Evolutionary conservation across 228 moss, liverwort and hornwort genomes (phyloP).

Genomic region (Sphagnum magellanicum): DNA sequence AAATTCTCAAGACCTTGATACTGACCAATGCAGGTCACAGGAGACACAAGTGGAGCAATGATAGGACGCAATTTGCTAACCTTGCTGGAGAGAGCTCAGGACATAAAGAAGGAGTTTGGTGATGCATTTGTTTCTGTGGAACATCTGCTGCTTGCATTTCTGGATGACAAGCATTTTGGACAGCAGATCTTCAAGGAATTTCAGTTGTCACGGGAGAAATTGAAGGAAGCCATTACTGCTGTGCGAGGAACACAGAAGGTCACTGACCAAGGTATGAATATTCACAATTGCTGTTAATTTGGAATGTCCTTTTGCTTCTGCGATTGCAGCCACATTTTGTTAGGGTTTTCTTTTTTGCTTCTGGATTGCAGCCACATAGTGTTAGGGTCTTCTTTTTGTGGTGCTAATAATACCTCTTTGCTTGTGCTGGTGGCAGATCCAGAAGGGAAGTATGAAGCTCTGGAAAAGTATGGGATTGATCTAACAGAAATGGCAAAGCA

Average conservation of each 20-base stretch:
- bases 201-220: conserved; percentile 13
- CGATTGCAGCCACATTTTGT: too few species aligned
- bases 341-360: neutral
- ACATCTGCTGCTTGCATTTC: conserved; percentile 39
- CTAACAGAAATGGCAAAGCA: conserved; percentile 48
- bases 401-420: neutral
- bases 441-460: conserved; percentile 52
- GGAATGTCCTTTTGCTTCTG: too few species aligned
- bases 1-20: neutral
- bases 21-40: conserved; percentile 20
- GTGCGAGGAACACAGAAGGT: conserved; percentile 47
- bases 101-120: conserved; percentile 24
- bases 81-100: conserved; percentile 36
- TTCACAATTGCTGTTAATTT: too few species aligned
- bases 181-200: conserved; percentile 43
- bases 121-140: conserved; percentile 52
- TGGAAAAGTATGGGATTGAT: conserved; percentile 48
- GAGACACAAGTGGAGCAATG: conserved; percentile 42
- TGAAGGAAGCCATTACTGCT: conserved; percentile 29
- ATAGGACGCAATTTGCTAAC: conserved; percentile 39
- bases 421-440: conserved; percentile 17
- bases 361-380: too few species aligned
- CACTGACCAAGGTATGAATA: conserved; percentile 37
- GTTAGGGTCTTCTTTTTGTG: too few species aligned
- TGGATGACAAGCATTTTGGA: conserved; percentile 38